phyloP scores from a whole-genome alignment of 2,329 filamentous ascomycete species.

The Zopfia rhizophila region DNA sequence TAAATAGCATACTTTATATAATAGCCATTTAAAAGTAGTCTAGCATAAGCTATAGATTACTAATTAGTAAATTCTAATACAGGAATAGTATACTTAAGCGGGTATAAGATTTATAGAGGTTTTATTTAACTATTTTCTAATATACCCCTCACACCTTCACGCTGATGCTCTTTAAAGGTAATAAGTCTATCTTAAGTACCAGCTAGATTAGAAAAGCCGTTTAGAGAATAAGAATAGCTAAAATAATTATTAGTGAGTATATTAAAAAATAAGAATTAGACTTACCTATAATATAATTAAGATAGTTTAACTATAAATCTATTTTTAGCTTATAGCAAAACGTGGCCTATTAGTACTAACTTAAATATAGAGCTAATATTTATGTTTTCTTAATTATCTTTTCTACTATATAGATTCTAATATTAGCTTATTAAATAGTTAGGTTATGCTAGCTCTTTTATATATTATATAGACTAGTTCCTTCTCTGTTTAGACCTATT shows the following conservation, averaged over 20 bases:
- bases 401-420: slow-evolving; percentile 8
- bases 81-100: slow-evolving; percentile 1
- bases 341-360: slow-evolving; percentile 70
- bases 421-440: slow-evolving; percentile 7
- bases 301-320: slow-evolving; percentile 31
- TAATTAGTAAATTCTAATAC: slow-evolving; percentile 5
- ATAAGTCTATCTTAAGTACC: slow-evolving; percentile 55
- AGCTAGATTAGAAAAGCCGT: slow-evolving; percentile 48
- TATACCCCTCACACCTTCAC: slow-evolving; percentile 2
- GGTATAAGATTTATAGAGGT: slow-evolving; percentile 2
- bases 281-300: slow-evolving; percentile 6
- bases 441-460: slow-evolving; percentile 3
- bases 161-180: slow-evolving; percentile 52
- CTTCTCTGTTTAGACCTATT: background rate
- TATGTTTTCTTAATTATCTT: background rate
- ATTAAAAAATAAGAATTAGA: background rate
- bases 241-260: background rate
- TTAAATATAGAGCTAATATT: slow-evolving; percentile 58
- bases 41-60: background rate
- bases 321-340: slow-evolving; percentile 84
- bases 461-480: background rate
- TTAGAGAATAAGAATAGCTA: slow-evolving; percentile 18
- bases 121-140: slow-evolving; percentile 1
- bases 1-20: too few species aligned
- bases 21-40: background rate